Percentiles rank a stretch among this genome's conserved stretches.
Conservation (phyloP, 2,329 filamentous ascomycete genomes). For the Cladobotryum protrusum region DNA sequence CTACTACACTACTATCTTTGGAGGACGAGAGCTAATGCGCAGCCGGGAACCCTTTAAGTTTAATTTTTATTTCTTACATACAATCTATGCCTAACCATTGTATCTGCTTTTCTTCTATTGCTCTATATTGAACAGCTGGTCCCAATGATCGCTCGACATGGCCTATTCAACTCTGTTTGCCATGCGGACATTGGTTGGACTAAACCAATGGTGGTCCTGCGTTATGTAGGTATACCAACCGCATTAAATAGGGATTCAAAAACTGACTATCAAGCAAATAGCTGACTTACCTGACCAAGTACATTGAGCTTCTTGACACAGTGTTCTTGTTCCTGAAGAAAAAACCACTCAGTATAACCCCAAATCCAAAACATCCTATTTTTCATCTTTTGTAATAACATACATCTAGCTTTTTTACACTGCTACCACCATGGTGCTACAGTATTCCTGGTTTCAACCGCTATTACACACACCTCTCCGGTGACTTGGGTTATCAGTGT, state of each 20-base stretch:
- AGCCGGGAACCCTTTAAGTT: conserved; percentile 69
- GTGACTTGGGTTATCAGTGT: conserved; percentile 83
- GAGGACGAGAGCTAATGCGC: conserved; percentile 78
- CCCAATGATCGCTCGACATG: conserved; percentile 64
- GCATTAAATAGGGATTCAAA: neutral
- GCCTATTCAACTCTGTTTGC: conserved; percentile 77
- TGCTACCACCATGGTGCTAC: conserved; percentile 90
- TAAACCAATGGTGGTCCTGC: conserved; percentile 72
- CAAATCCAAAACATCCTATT: too few relatives aligned
- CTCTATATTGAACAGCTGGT: conserved; percentile 78
- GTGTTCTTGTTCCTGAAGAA: conserved; percentile 90
- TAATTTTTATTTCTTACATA: conserved; percentile 78
- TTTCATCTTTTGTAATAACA: too few relatives aligned
- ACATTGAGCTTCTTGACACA: conserved; percentile 79
- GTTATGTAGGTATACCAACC: conserved; percentile 60
- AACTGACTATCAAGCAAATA: conserved; percentile 37
- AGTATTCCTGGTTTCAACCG: conserved; percentile 82
- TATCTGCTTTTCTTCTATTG: conserved; percentile 64
- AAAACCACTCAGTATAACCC: conserved; percentile 62
- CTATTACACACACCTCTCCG: conserved; percentile 74
- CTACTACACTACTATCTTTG: conserved; percentile 82
- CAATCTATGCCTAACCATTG: conserved; percentile 76
- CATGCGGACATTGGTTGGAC: conserved; percentile 65
- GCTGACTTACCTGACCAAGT: conserved; percentile 90
- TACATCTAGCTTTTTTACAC: conserved; percentile 63